These are phyloP conservation scores for Neurospora discreta DNA, from an alignment of 495 filamentous ascomycete genomes.

Conservation along the genomic window DNA sequence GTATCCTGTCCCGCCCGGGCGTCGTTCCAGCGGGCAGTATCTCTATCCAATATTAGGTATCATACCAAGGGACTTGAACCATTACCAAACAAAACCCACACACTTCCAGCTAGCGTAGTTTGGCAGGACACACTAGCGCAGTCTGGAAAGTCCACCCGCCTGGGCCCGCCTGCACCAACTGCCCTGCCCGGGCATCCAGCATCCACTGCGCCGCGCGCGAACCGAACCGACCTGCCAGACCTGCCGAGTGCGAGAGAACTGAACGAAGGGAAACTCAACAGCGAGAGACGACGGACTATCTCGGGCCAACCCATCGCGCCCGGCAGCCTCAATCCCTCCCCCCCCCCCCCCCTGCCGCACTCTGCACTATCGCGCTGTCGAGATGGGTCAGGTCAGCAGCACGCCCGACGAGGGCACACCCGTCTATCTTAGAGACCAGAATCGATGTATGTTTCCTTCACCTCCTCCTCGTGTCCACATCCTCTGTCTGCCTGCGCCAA, in stretches of 20 bases:
- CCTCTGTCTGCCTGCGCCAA: background rate
- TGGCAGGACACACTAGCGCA: background rate
- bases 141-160: background rate
- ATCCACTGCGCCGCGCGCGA: background rate
- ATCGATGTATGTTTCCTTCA: conserved; percentile 49
- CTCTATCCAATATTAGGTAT: background rate
- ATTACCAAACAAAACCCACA: background rate
- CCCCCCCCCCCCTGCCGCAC: background rate
- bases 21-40: background rate
- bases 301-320: background rate
- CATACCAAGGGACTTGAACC: background rate
- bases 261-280: background rate
- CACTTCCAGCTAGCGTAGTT: background rate
- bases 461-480: background rate
- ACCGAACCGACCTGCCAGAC: background rate
- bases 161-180: background rate
- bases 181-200: background rate
- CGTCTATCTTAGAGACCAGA: conserved; percentile 84
- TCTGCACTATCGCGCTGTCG: conserved; percentile 17
- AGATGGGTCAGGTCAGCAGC: conserved; percentile 91
- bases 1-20: background rate
- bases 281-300: background rate
- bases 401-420: conserved; percentile 74
- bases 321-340: background rate
- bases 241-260: background rate